Evolutionary conservation across 306 rosid genomes (phyloP).

Genomic region (Malus fusca): DNA sequence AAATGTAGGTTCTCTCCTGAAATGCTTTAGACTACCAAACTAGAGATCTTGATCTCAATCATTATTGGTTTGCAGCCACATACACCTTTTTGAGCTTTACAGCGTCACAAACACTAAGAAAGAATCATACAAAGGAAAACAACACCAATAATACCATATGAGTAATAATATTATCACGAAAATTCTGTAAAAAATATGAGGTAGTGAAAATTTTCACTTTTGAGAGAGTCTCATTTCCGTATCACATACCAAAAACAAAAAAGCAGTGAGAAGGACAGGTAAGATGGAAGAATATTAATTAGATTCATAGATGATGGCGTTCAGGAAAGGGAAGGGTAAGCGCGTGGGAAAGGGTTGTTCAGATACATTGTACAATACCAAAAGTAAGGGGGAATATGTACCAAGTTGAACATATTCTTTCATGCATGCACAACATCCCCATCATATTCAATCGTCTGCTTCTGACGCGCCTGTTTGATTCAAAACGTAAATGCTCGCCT

Average conservation of each 20-base stretch:
- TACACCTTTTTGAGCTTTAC: neutral
- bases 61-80: neutral
- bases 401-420: constrained; percentile 15
- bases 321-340: constrained; percentile 10
- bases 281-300: neutral
- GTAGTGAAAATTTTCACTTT: accelerated
- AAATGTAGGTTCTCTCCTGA: neutral
- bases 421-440: constrained; percentile 7
- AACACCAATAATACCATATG: neutral
- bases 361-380: constrained; percentile 29
- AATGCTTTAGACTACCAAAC: neutral
- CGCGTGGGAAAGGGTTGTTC: neutral
- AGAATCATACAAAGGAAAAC: neutral
- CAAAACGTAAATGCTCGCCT: neutral
- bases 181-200: no score
- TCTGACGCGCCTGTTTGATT: neutral
- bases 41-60: neutral
- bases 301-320: neutral
- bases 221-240: no score
- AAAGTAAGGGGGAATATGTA: constrained; percentile 1
- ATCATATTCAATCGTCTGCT: constrained; percentile 17
- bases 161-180: no score
- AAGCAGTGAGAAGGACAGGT: neutral
- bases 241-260: neutral
- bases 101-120: neutral